Conservation (phyloP, 352 stramenopile species). For the Globisporangium rhizosaccharum region DNA sequence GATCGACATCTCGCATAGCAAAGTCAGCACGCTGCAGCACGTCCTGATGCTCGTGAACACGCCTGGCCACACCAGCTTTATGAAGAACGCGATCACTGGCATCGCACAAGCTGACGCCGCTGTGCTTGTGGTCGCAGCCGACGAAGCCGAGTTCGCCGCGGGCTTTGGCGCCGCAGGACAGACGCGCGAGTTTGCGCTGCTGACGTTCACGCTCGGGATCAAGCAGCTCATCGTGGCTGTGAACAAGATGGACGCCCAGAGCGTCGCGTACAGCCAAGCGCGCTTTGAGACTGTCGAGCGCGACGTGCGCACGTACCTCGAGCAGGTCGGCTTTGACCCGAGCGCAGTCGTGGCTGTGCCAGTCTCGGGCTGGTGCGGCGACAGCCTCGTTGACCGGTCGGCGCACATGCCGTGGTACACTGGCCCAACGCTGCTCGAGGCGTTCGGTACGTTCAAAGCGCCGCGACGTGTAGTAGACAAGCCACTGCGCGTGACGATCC, state of each 20-base stretch:
- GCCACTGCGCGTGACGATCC: conserved; percentile 93
- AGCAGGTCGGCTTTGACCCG: conserved; percentile 96
- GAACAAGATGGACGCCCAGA: conserved; percentile 99
- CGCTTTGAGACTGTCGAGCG: conserved; percentile 94
- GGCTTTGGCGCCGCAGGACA: conserved; percentile 95
- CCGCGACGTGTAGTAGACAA: conserved; percentile 93
- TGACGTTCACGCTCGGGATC: conserved; percentile 96
- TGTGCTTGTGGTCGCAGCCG: conserved; percentile 93
- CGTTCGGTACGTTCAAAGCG: conserved; percentile 88
- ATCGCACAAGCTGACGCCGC: conserved; percentile 97
- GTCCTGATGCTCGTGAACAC: conserved; percentile 98
- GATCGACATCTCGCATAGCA: conserved; percentile 96
- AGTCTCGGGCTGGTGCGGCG: conserved; percentile 94
- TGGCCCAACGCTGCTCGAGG: conserved; percentile 87
- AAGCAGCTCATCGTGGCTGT: conserved; percentile 97
- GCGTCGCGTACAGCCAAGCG: conserved; percentile 90
- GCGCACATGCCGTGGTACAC: conserved; percentile 96
- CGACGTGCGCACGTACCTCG: conserved; percentile 90
- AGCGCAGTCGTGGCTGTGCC: conserved; percentile 95
- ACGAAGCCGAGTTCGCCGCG: conserved; percentile 91
- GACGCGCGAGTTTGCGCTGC: conserved; percentile 93
- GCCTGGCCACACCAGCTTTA: conserved; percentile 97
- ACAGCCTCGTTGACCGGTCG: conserved; percentile 97
- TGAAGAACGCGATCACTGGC: conserved; percentile 99
- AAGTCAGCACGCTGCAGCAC: conserved; percentile 91